Percentiles rank a stretch among this genome's conserved stretches.
Conservation (phyloP, 2,329 filamentous ascomycete genomes). For the Hymenoscyphus linearis region DNA sequence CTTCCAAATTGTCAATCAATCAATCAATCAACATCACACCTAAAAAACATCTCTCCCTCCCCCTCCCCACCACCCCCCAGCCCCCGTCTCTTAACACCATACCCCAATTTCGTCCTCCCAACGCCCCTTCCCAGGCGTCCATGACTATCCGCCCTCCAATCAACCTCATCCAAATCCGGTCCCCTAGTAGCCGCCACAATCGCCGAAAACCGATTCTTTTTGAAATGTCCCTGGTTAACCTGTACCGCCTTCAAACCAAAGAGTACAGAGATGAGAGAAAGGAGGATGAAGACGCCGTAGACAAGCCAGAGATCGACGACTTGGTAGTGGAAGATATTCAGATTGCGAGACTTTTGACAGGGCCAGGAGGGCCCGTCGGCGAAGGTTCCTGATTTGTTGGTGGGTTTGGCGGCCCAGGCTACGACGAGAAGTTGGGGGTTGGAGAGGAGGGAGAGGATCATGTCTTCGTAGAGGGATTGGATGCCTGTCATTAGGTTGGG, state of each 20-base stretch:
- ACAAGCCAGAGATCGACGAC: constrained; percentile 5
- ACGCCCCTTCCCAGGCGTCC: neutral
- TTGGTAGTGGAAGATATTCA: constrained; percentile 3
- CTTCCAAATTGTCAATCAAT: no score
- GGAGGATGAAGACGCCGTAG: constrained; percentile 4
- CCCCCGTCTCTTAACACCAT: constrained; percentile 1
- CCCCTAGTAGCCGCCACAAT: constrained; percentile 8
- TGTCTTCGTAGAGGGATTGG: constrained; percentile 8
- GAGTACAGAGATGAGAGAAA: neutral
- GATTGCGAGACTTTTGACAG: constrained; percentile 2
- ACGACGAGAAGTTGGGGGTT: constrained; percentile 4
- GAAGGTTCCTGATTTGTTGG: neutral
- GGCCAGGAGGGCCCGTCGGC: neutral
- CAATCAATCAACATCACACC: neutral
- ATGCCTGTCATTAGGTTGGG: neutral
- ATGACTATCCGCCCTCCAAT: neutral
- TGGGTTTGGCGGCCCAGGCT: constrained; percentile 2
- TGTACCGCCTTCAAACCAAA: neutral
- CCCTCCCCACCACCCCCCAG: neutral
- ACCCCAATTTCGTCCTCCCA: neutral
- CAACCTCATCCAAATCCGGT: neutral
- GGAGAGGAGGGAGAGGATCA: constrained; percentile 6
- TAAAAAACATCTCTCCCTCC: neutral
- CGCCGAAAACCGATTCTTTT: constrained; percentile 2
- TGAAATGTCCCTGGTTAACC: neutral